phyloP scores from a whole-genome alignment of 2,329 filamentous ascomycete species.

The Phialocephala subalpina region DNA sequence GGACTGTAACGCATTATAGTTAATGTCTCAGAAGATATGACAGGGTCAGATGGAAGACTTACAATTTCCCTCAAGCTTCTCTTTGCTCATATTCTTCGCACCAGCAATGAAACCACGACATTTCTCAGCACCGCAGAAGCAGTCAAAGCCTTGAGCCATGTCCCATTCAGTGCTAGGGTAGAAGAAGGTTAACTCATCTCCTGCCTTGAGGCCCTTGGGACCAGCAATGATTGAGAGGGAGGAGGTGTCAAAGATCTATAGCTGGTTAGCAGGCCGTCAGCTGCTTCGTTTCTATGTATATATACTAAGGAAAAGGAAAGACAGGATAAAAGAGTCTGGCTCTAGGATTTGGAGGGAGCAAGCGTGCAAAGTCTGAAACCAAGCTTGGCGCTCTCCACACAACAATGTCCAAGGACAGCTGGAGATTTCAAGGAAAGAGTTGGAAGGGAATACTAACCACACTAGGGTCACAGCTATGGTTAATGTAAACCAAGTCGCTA shows the following conservation, averaged over 20 bases:
- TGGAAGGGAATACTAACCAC: constrained; percentile 55
- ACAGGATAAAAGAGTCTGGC: too few species aligned
- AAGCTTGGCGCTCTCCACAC: too few species aligned
- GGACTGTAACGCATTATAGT: too few species aligned
- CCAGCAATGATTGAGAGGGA: constrained; percentile 65
- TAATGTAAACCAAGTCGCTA: constrained; percentile 72
- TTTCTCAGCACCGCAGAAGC: constrained; percentile 62
- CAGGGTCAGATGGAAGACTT: too few species aligned
- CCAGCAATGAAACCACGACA: constrained; percentile 71
- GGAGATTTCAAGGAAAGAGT: background rate
- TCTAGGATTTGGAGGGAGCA: too few species aligned
- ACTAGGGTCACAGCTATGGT: constrained; percentile 72
- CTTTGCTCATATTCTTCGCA: constrained; percentile 64
- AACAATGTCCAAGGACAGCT: too few species aligned
- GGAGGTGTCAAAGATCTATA: constrained; percentile 67
- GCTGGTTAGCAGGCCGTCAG: background rate
- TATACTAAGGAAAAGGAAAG: too few species aligned
- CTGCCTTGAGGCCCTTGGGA: constrained; percentile 59
- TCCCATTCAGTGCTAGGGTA: constrained; percentile 79
- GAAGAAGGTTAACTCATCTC: constrained; percentile 74
- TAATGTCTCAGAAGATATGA: background rate
- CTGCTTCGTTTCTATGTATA: background rate
- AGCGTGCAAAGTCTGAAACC: background rate
- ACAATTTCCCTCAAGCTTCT: constrained; percentile 54
- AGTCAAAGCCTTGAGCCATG: constrained; percentile 77